A percentile compares a stretch with the other conserved stretches of the same genome.
phyloP scores from a whole-genome alignment of 2,329 filamentous ascomycete species.

The Sphaerostilbella broomeana region DNA sequence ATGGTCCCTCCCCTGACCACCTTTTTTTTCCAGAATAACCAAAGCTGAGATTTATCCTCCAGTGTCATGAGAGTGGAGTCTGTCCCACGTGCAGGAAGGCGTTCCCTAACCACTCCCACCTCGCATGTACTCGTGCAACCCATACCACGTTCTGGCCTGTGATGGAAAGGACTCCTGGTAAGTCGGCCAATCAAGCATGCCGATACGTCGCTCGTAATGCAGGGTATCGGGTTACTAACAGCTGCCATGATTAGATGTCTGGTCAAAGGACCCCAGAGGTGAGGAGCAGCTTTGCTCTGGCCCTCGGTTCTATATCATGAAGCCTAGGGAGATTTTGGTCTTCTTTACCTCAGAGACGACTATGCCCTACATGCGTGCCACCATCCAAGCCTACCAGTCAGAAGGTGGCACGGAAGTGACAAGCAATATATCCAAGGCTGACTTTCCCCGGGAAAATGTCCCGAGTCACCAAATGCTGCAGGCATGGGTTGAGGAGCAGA shows the following conservation, averaged over 20 bases:
- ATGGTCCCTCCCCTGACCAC: slow-evolving; percentile 15
- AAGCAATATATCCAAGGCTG: slow-evolving; percentile 28
- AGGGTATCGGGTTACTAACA: slow-evolving; percentile 16
- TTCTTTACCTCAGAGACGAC: slow-evolving; percentile 30
- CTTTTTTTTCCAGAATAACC: slow-evolving; percentile 11
- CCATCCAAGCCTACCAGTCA: slow-evolving; percentile 32
- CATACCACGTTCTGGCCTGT: slow-evolving; percentile 32
- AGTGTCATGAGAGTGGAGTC: slow-evolving; percentile 37
- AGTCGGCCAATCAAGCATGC: slow-evolving; percentile 16
- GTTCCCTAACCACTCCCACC: slow-evolving; percentile 34
- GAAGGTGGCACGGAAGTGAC: slow-evolving; percentile 24
- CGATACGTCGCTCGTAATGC: not conserved
- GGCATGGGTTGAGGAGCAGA: slow-evolving; percentile 33
- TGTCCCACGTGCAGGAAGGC: slow-evolving; percentile 36
- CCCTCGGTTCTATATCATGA: slow-evolving; percentile 32
- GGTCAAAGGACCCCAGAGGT: slow-evolving; percentile 29
- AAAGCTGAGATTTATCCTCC: slow-evolving; percentile 23
- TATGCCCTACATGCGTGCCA: slow-evolving; percentile 34
- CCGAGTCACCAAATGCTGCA: slow-evolving; percentile 30
- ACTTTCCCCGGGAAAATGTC: slow-evolving; percentile 32
- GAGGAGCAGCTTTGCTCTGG: slow-evolving; percentile 29
- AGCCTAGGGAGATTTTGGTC: slow-evolving; percentile 30
- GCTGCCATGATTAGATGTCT: slow-evolving; percentile 29
- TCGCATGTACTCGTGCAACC: slow-evolving; percentile 34
- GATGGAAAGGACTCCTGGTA: slow-evolving; percentile 33